Percentiles rank a stretch among this genome's conserved stretches.
Evolutionary conservation across 257 asterid species (phyloP).

Genomic region (Sherardia arvensis): DNA sequence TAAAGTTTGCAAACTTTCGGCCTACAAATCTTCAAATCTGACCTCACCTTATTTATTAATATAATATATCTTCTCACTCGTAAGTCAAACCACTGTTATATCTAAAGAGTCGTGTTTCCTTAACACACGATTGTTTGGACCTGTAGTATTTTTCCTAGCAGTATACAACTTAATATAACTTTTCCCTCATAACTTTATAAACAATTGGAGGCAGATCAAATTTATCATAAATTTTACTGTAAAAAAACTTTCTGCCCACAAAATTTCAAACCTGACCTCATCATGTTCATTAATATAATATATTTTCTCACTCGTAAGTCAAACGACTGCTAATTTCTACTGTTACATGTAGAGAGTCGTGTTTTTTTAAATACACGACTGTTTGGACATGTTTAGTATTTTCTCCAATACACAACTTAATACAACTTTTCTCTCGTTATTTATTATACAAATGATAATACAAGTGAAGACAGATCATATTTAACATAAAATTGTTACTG

Average conservation of each 20-base stretch:
- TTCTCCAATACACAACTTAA: too few relatives aligned
- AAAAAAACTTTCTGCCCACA: background rate
- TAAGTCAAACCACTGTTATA: background rate
- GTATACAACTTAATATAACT: too few relatives aligned
- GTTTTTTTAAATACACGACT: background rate
- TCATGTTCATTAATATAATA: background rate
- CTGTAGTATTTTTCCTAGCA: too few relatives aligned
- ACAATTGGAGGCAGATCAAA: too few relatives aligned
- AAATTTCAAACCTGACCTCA: background rate
- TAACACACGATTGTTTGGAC: too few relatives aligned
- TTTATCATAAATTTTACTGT: too few relatives aligned
- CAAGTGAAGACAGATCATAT: slow-evolving; percentile 9
- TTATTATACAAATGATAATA: too few relatives aligned
- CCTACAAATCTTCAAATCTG: background rate
- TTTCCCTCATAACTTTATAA: too few relatives aligned
- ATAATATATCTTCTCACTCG: background rate
- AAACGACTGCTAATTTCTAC: background rate
- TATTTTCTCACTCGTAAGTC: background rate
- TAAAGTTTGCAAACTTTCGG: background rate
- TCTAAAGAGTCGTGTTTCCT: slow-evolving; percentile 1
- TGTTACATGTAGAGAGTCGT: background rate
- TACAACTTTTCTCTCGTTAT: too few relatives aligned
- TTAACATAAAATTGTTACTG: background rate
- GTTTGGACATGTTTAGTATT: too few relatives aligned
- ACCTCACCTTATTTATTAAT: background rate